Conservation (phyloP, 352 stramenopile species). For the Pythium graminicola region DNA sequence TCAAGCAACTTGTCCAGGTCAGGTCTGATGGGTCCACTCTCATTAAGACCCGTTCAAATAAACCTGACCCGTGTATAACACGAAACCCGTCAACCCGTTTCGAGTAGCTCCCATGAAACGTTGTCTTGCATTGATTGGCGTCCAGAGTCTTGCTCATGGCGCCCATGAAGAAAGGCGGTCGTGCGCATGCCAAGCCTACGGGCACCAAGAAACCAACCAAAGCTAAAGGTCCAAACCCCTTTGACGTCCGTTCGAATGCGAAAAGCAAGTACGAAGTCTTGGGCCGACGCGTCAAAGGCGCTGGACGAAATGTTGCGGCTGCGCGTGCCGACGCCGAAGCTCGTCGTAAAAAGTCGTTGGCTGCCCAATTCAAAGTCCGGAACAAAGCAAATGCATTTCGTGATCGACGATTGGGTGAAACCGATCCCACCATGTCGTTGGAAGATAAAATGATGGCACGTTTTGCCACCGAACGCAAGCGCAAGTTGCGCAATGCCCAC, state of each 20-base stretch:
- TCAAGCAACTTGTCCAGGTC: not conserved
- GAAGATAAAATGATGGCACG: constrained; percentile 91
- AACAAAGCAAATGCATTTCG: constrained; percentile 89
- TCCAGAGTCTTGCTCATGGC: not conserved
- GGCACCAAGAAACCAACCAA: constrained; percentile 15
- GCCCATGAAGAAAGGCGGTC: constrained; percentile 13
- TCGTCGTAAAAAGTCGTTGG: constrained; percentile 82
- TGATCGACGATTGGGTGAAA: constrained; percentile 80
- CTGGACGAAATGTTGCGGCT: constrained; percentile 81
- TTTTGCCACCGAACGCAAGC: constrained; percentile 86
- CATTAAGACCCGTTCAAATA: not conserved
- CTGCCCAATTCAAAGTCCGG: constrained; percentile 68
- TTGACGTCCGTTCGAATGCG: constrained; percentile 84
- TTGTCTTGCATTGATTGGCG: constrained; percentile 11
- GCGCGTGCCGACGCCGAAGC: constrained; percentile 76
- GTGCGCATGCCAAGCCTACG: not conserved
- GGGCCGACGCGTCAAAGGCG: constrained; percentile 82
- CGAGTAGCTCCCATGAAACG: constrained; percentile 17
- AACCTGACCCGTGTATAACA: not conserved
- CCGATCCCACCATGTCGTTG: constrained; percentile 78
- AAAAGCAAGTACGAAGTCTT: constrained; percentile 89
- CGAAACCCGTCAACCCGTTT: constrained; percentile 16
- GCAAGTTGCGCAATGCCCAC: constrained; percentile 69
- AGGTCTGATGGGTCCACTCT: not conserved
- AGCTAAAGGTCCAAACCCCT: constrained; percentile 66